phyloP scores from a whole-genome alignment of 2,329 filamentous ascomycete species.

The Mycogone perniciosa region DNA sequence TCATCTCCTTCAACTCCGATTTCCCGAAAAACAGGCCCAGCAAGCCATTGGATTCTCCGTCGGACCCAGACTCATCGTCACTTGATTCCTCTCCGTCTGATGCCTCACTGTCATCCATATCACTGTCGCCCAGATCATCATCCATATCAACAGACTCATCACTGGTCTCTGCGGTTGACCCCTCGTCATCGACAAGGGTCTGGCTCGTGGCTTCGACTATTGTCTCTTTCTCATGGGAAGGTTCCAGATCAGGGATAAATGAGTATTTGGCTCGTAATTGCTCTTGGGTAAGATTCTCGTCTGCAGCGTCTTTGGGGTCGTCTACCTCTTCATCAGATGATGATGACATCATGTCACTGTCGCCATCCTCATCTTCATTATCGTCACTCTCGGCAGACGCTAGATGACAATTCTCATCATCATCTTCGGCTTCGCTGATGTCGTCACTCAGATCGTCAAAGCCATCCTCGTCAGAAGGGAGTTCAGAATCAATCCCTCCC shows the following conservation, averaged over 20 bases:
- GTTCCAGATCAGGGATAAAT: slow-evolving; percentile 47
- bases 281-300: slow-evolving; percentile 62
- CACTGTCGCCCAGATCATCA: slow-evolving; percentile 56
- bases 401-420: slow-evolving; percentile 28
- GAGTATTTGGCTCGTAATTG: slow-evolving; percentile 64
- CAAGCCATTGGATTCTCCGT: slow-evolving; percentile 41
- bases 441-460: slow-evolving; percentile 44
- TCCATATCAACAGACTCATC: slow-evolving; percentile 66
- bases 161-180: slow-evolving; percentile 41
- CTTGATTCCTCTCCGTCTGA: slow-evolving; percentile 29
- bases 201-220: slow-evolving; percentile 18
- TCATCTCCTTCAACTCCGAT: slow-evolving; percentile 49
- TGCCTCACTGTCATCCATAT: slow-evolving; percentile 38
- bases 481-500: slow-evolving; percentile 48
- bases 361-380: slow-evolving; percentile 30
- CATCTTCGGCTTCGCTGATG: slow-evolving; percentile 31
- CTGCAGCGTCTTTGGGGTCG: slow-evolving; percentile 45
- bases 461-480: slow-evolving; percentile 38
- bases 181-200: slow-evolving; percentile 18
- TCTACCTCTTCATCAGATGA: slow-evolving; percentile 58
- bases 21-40: slow-evolving; percentile 55
- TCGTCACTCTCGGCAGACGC: slow-evolving; percentile 26
- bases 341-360: slow-evolving; percentile 51
- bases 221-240: slow-evolving; percentile 21
- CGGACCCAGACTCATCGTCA: slow-evolving; percentile 39